Percentiles rank a stretch among this genome's conserved stretches.
Evolutionary conservation across 768 basidiomycete species (phyloP).

Genomic region (Hericium rajendrae): DNA sequence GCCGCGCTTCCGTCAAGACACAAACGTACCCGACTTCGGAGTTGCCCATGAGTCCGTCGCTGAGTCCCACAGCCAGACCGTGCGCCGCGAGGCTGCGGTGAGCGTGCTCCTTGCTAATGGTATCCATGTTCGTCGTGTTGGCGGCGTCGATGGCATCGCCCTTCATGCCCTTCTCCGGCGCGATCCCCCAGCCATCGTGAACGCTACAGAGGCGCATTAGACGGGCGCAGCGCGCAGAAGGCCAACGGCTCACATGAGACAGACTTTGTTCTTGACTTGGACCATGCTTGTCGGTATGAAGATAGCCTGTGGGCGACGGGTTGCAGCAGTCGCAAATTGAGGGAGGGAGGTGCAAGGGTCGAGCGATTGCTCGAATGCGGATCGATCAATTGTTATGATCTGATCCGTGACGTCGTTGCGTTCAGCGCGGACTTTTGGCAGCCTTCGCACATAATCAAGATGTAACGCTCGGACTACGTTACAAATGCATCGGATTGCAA

Average conservation of each 20-base stretch:
- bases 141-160: constrained; percentile 87
- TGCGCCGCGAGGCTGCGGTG: constrained; percentile 72
- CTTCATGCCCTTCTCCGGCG: constrained; percentile 54
- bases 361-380: neutral
- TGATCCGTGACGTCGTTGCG: neutral
- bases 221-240: neutral
- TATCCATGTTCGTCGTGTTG: constrained; percentile 83
- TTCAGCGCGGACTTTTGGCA: neutral
- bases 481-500: too few species aligned
- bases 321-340: neutral
- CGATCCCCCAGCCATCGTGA: constrained; percentile 94
- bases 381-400: neutral
- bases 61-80: constrained; percentile 86
- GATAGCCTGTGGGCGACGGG: neutral
- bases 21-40: constrained; percentile 85
- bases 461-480: too few species aligned
- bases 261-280: constrained; percentile 78
- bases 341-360: neutral
- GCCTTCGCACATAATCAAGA: neutral
- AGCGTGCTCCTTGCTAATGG: constrained; percentile 66
- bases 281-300: constrained; percentile 24
- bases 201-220: constrained; percentile 38
- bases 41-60: constrained; percentile 94
- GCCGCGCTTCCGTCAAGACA: neutral
- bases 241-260: constrained; percentile 59